Conservation (phyloP, 768 basidiomycete species). For the Strobilomyces echinocephalus region DNA sequence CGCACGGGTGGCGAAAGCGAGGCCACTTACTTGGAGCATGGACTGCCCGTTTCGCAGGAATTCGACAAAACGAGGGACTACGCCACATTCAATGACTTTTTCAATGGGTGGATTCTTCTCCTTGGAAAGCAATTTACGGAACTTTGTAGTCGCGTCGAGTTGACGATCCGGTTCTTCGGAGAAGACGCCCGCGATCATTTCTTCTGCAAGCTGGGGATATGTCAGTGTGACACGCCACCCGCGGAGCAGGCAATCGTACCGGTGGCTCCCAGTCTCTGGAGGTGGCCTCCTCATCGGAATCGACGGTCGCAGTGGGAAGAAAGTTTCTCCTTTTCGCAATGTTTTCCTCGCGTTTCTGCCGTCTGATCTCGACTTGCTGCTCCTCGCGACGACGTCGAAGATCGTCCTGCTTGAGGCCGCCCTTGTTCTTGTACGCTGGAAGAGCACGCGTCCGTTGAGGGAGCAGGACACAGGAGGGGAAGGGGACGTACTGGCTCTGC, state of each 20-base stretch:
- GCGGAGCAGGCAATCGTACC: constrained; percentile 36
- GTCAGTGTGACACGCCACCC: constrained; percentile 8
- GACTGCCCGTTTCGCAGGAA: constrained; percentile 78
- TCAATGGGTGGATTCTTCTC: constrained; percentile 99
- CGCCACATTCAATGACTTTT: constrained; percentile 94
- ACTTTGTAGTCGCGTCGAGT: constrained; percentile 95
- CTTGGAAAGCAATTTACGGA: constrained; percentile 97
- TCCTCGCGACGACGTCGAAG: constrained; percentile 96
- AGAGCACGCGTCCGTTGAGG: constrained; percentile 37
- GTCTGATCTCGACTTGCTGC: constrained; percentile 97
- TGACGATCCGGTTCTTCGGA: constrained; percentile 89
- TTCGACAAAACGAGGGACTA: constrained; percentile 95
- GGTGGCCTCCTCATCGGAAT: constrained; percentile 89
- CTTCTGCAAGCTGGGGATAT: constrained; percentile 63
- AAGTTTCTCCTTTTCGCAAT: constrained; percentile 97
- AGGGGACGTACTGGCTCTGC: constrained; percentile 56
- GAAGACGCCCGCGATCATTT: constrained; percentile 92
- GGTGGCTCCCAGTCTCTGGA: constrained; percentile 71
- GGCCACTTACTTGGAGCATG: constrained; percentile 69
- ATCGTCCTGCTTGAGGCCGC: constrained; percentile 84
- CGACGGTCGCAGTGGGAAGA: constrained; percentile 63
- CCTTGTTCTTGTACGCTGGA: constrained; percentile 87
- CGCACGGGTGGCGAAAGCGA: constrained; percentile 3
- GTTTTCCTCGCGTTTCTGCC: constrained; percentile 97
- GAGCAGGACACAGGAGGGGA: constrained; percentile 3